Percentiles rank a stretch among this genome's conserved stretches.
Evolutionary conservation across 306 rosid species (phyloP).

Genomic region (Malus fusca): DNA sequence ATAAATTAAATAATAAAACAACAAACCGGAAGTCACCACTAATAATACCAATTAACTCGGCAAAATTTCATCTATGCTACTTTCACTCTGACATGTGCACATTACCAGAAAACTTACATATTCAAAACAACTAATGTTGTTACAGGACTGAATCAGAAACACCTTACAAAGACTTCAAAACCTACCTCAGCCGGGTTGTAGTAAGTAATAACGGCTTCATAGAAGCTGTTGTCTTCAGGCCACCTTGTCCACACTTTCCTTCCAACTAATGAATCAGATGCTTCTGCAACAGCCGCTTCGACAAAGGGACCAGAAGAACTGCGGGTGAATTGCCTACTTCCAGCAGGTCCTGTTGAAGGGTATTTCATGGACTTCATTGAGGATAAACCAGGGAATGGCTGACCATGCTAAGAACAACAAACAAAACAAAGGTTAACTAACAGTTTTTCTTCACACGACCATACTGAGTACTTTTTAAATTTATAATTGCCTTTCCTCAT

Average conservation of each 20-base stretch:
- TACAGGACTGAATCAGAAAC: neutral
- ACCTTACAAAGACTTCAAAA: slow-evolving; percentile 1
- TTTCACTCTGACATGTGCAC: neutral
- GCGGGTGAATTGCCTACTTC: slow-evolving; percentile 52
- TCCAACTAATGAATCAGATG: slow-evolving; percentile 60
- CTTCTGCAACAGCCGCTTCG: slow-evolving; percentile 41
- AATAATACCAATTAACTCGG: neutral
- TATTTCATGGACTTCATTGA: slow-evolving; percentile 45
- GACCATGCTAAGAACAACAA: slow-evolving; percentile 35
- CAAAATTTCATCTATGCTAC: neutral
- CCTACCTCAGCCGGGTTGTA: slow-evolving; percentile 64
- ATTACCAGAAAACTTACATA: neutral
- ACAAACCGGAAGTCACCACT: neutral
- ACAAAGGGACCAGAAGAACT: slow-evolving; percentile 48
- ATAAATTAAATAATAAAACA: neutral
- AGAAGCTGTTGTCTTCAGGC: slow-evolving; percentile 93
- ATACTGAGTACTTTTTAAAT: neutral
- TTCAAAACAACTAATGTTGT: neutral
- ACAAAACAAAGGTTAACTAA: neutral
- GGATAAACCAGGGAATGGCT: slow-evolving; percentile 51
- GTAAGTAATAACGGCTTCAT: slow-evolving; percentile 83
- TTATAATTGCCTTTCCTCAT: neutral
- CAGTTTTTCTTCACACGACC: neutral
- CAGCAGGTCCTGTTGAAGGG: slow-evolving; percentile 43
- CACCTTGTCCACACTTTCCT: slow-evolving; percentile 92